phyloP scores from a whole-genome alignment of 768 basidiomycete genomes.

The Pisolithus orientalis region DNA sequence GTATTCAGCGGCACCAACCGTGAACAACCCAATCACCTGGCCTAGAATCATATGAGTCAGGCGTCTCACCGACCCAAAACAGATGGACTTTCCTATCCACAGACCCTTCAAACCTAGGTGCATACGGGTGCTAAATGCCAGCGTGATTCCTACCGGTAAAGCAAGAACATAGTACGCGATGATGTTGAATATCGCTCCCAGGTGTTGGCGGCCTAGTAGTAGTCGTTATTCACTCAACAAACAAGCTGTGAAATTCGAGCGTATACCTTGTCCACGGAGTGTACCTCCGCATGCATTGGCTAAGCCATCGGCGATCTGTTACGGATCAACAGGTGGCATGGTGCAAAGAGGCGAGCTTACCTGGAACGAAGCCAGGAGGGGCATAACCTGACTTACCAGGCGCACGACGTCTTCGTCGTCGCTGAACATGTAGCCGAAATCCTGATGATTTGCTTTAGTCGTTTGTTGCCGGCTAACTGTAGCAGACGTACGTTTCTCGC shows the following conservation, averaged over 20 bases:
- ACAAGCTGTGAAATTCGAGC: not conserved
- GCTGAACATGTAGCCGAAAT: slow-evolving; percentile 64
- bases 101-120: slow-evolving; percentile 43
- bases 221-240: slow-evolving; percentile 3
- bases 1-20: slow-evolving; percentile 67
- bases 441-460: slow-evolving; percentile 21
- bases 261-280: slow-evolving; percentile 41
- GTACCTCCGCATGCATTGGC: slow-evolving; percentile 46
- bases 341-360: slow-evolving; percentile 14
- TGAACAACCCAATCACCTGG: slow-evolving; percentile 67
- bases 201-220: slow-evolving; percentile 47
- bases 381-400: slow-evolving; percentile 46
- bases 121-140: slow-evolving; percentile 37
- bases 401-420: slow-evolving; percentile 49
- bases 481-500: slow-evolving; percentile 45
- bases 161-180: slow-evolving; percentile 57
- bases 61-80: not conserved
- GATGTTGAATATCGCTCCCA: slow-evolving; percentile 70
- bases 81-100: slow-evolving; percentile 37
- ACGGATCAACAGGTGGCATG: not conserved
- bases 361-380: slow-evolving; percentile 51
- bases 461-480: not conserved
- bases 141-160: slow-evolving; percentile 44
- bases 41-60: slow-evolving; percentile 34
- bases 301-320: slow-evolving; percentile 44